A percentile compares a stretch with the other conserved stretches of the same genome.
Evolutionary conservation across 495 filamentous ascomycete genomes (phyloP).

Genomic region (Trichoderma asperelloides): DNA sequence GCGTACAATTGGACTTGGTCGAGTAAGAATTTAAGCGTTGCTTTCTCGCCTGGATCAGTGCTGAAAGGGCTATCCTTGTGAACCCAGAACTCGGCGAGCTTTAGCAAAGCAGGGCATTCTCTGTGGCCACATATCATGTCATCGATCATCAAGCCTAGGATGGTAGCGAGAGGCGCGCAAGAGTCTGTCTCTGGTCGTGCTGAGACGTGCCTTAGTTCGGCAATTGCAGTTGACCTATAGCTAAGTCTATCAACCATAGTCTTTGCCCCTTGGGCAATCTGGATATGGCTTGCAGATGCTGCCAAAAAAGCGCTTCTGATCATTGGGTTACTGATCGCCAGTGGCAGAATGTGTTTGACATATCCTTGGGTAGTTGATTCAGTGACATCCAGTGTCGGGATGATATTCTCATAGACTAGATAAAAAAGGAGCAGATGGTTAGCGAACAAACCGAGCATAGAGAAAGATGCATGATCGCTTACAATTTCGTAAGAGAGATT

Average conservation of each 20-base stretch:
- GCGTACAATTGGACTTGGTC: neutral
- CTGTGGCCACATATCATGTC: constrained; percentile 3
- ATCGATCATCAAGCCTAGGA: neutral
- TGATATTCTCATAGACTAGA: neutral
- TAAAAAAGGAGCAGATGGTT: too few relatives aligned
- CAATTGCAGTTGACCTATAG: neutral
- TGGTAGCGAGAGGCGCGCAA: neutral
- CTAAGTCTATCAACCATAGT: neutral
- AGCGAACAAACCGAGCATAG: neutral
- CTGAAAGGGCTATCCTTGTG: neutral
- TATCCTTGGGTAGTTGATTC: neutral
- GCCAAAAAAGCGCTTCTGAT: neutral
- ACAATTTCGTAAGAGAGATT: neutral
- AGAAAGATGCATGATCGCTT: neutral
- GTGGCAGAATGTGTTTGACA: neutral
- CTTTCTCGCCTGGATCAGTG: neutral
- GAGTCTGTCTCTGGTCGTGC: neutral
- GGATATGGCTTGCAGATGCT: neutral
- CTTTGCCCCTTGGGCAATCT: neutral
- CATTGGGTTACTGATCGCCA: neutral
- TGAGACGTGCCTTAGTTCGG: neutral
- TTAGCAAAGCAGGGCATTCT: neutral
- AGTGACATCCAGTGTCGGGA: neutral
- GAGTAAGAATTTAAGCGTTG: neutral
- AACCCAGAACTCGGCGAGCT: neutral